Percentiles rank a stretch among this genome's conserved stretches.
Conservation (phyloP, 495 filamentous ascomycete genomes). For the Podospora pseudopauciseta region DNA sequence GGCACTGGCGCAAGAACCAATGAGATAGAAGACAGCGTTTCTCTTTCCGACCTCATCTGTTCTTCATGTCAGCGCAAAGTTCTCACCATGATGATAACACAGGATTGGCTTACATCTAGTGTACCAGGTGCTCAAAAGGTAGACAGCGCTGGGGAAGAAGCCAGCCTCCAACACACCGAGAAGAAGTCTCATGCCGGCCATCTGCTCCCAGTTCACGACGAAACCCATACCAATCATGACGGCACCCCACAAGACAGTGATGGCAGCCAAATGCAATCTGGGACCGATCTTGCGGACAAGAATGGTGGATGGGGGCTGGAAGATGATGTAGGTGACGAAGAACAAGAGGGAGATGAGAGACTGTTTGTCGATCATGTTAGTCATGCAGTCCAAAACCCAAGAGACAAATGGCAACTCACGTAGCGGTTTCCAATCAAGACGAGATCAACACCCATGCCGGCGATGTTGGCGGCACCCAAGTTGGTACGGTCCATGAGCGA, state of each 20-base stretch:
- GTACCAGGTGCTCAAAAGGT: conserved; percentile 63
- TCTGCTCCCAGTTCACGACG: conserved; percentile 43
- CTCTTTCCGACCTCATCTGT: conserved; percentile 60
- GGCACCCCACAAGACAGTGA: conserved; percentile 49
- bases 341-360: conserved; percentile 60
- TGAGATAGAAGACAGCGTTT: conserved; percentile 61
- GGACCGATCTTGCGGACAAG: conserved; percentile 60
- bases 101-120: conserved; percentile 43
- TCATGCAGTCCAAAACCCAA: not conserved
- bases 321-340: conserved; percentile 62
- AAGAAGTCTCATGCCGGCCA: conserved; percentile 55
- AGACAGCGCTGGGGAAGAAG: conserved; percentile 62
- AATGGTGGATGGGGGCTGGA: conserved; percentile 58
- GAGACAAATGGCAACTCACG: conserved; percentile 20
- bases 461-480: conserved; percentile 58
- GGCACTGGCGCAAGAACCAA: conserved; percentile 59
- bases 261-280: conserved; percentile 49
- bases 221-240: conserved; percentile 64
- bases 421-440: conserved; percentile 39
- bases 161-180: conserved; percentile 64
- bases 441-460: conserved; percentile 58
- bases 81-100: not conserved
- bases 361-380: conserved; percentile 29
- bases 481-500: conserved; percentile 69
- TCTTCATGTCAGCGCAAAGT: not conserved